Evolutionary conservation across 2,329 filamentous ascomycete species (phyloP), one percentile per base, ranked within the genome.

Genomic region (Aschersonia sp.): DNA sequence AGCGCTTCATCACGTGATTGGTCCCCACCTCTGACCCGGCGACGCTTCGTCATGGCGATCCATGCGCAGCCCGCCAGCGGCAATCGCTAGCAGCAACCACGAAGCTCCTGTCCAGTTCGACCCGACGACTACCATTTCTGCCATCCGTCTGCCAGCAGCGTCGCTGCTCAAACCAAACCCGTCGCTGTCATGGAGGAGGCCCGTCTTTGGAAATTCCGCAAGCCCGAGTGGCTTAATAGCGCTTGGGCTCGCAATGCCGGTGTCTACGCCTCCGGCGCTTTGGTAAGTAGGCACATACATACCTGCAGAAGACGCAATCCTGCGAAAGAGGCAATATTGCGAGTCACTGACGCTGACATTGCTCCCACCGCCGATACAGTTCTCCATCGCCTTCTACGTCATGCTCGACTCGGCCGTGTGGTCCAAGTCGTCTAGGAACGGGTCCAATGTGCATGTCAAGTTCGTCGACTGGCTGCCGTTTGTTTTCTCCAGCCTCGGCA

Each of bases 401-500:
- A 74, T 84, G 65, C 76, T 84, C 63, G 80, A 84, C 63, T 72
- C 76, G 4, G 77, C 80, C 52, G 77, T 82, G 45, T 84, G 78
- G 77, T 82, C 79, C 55, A 76, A 80, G 58, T 78, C 74, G 9
- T 48, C 68, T 51, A 68, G 66, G 53, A 84, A 84, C 67, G 73
- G 70, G 51, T 80, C 77, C 48, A 65, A 73, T 61, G 56, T 69
- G 40, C 79, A 84, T 66, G 70, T 84, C 57, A 78, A 70, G 54
- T 84, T 82, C 58, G 71, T 82, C 63, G 80, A 84, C 73, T 84
- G 80, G 80, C 74, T 83, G 53, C 79, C 80, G 46, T 72, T 84
- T 54, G 74, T 83, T 62, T 83, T 82, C 68, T 78, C 74, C 54
- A 72, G 74, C 52, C 69, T 83, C 52, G 80, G 80, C 53, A 83